phyloP scores from a whole-genome alignment of 345 rosid genomes.

The Syzygium grande region DNA sequence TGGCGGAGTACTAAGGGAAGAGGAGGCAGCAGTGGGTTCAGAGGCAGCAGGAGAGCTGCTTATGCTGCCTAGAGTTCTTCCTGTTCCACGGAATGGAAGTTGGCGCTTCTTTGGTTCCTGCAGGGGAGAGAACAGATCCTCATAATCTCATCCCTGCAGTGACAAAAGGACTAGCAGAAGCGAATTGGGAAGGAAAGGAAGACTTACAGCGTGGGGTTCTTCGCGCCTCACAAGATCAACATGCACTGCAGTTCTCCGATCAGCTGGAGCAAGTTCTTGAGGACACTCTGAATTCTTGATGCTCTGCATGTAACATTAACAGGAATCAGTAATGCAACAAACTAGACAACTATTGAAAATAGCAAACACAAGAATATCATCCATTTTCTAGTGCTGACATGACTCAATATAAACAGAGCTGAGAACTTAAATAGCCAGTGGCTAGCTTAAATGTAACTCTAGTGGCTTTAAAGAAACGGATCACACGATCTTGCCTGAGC shows the following conservation, averaged over 20 bases:
- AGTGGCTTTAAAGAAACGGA: background rate
- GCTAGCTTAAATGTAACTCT: background rate
- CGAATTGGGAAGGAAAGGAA: background rate
- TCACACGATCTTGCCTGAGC: background rate
- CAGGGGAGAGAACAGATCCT: background rate
- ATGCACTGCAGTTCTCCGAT: constrained; percentile 57
- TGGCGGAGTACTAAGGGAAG: constrained; percentile 33
- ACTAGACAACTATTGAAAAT: background rate
- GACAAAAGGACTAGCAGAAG: background rate
- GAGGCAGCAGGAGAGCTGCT: constrained; percentile 8
- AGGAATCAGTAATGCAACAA: background rate
- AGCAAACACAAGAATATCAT: background rate
- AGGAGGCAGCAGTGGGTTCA: constrained; percentile 14
- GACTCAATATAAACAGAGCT: background rate
- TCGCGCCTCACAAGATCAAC: constrained; percentile 65
- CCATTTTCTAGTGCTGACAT: background rate
- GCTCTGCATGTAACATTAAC: constrained; percentile 43
- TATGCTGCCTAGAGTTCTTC: constrained; percentile 55
- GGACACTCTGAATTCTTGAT: constrained; percentile 73
- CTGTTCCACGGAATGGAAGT: constrained; percentile 34
- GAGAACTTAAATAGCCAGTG: background rate
- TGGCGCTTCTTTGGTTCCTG: constrained; percentile 46
- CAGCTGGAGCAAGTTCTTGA: constrained; percentile 62
- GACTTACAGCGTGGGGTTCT: constrained; percentile 50
- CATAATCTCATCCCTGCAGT: background rate